These are phyloP conservation scores for Lycium ferocissimum DNA, from an alignment of 257 asterid species.

Conservation along the genomic window DNA sequence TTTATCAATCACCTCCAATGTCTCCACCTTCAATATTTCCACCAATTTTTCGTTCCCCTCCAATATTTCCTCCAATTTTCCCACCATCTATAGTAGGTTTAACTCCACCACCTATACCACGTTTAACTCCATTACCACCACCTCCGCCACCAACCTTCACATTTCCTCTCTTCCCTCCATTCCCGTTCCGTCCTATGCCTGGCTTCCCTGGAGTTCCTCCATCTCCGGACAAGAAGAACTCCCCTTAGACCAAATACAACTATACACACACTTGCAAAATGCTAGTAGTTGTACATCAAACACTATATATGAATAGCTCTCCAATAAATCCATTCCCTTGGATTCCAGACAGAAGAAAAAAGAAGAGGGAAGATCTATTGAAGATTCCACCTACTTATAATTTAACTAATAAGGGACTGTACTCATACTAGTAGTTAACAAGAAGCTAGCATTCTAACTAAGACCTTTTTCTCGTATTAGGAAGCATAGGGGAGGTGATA, in stretches of 20 bases:
- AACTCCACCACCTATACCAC: conserved; percentile 51
- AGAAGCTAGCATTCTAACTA: not conserved
- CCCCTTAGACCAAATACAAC: conserved; percentile 22
- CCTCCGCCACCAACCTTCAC: conserved; percentile 52
- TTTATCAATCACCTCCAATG: conserved; percentile 44
- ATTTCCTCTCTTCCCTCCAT: conserved; percentile 56
- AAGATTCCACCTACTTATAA: not conserved
- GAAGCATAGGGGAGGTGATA: not conserved
- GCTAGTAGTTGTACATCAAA: not conserved
- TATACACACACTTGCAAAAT: not conserved
- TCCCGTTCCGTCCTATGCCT: conserved; percentile 50
- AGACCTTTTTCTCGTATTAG: not conserved
- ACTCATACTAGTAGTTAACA: not conserved
- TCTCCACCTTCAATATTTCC: conserved; percentile 58
- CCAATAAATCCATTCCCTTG: not conserved
- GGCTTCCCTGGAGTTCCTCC: conserved; percentile 71
- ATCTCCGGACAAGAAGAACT: conserved; percentile 37
- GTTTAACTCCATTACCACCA: conserved; percentile 53
- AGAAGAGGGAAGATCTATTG: not conserved
- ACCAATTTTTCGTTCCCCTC: conserved; percentile 38
- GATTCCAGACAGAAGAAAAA: not conserved
- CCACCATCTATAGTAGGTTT: conserved; percentile 49
- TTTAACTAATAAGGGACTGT: not conserved
- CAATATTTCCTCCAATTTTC: conserved; percentile 49
- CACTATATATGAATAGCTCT: conserved; percentile 1